phyloP scores from a whole-genome alignment of 495 filamentous ascomycete genomes.

The Clavariopsis aquatica region DNA sequence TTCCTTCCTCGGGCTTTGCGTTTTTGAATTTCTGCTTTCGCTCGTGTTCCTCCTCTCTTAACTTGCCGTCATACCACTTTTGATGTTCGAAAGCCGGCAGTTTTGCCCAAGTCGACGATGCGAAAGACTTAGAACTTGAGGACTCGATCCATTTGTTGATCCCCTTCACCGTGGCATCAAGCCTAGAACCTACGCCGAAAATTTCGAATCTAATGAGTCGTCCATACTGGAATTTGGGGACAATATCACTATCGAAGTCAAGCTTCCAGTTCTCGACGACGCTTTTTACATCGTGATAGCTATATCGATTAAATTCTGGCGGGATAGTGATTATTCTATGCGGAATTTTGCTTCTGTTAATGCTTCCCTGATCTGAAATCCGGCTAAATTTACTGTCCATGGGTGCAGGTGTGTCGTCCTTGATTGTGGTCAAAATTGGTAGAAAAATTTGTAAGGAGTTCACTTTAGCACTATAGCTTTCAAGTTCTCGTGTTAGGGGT shows the following conservation, averaged over 20 bases:
- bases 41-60: conserved; percentile 8
- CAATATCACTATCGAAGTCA: conserved; percentile 8
- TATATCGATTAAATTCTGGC: not conserved
- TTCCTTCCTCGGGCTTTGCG: not conserved
- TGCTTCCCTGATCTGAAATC: not conserved
- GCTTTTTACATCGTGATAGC: not conserved
- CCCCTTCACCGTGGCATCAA: conserved; percentile 3
- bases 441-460: too few relatives aligned
- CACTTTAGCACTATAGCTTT: too few relatives aligned
- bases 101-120: conserved; percentile 28
- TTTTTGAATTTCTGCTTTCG: conserved; percentile 25
- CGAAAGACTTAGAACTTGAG: conserved; percentile 6
- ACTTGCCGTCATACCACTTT: conserved; percentile 17
- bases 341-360: not conserved
- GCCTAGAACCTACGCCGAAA: not conserved
- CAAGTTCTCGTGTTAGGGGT: too few relatives aligned
- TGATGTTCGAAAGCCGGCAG: conserved; percentile 13
- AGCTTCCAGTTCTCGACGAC: not conserved
- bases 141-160: conserved; percentile 27
- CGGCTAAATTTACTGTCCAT: too few relatives aligned
- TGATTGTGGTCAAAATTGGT: too few relatives aligned
- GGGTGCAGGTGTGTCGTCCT: too few relatives aligned
- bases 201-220: conserved; percentile 14
- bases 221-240: not conserved
- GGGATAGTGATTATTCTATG: conserved; percentile 3